Base-by-base conservation (phyloP, 352 stramenopile species). In the Pythium chondricola region DNA sequence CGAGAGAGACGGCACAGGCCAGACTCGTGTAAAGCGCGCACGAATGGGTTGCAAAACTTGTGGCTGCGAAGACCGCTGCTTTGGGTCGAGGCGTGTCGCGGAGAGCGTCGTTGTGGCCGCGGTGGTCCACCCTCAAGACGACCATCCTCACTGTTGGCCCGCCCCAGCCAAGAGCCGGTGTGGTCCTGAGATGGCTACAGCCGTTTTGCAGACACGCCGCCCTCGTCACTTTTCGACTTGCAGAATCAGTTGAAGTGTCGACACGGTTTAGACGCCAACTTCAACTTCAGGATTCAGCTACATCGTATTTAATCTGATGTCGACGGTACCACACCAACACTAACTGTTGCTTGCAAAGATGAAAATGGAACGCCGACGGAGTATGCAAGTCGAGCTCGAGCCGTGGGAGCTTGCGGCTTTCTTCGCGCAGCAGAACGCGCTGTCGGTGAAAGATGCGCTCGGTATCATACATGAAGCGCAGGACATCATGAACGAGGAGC, bases 391-490 rank as follows among this genome's bases (percentile, higher is more conserved):
- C 33, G 24, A 61, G 59, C 52, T 86, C 46, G 49, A 58, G 32
- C 63, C 82, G 20, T 56, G 16, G 18, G 54, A 62, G 9, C 38
- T 84, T 31, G 69, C 74, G 24, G 43, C 17, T 25, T 50, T 74
- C n/a, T 93, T 90, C 55, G 61, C 83, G 48, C 61, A 80, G 43
- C 78, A 90, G 61, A 53, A 36, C 14, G 39, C 61, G 41, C 65
- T 90, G n/a, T 51, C 72, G 0, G 67, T 87, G 17, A 65, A 69
- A 14, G 71, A 83, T 40, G 64, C 74, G 22, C 65, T 90, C 16
- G 48, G 31, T 13, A 58, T 93, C 40, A 83, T 93, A 48, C 72
- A 90, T 30, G 69, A 80, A 29, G 74, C 74, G 33, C 78, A 88
- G 52, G 66, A 73, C 29, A 16, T 78, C 10, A 71, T 93, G 64